Conservation (phyloP, 192 early-diverging fungal genomes). For the Backusella tarrabulga region DNA sequence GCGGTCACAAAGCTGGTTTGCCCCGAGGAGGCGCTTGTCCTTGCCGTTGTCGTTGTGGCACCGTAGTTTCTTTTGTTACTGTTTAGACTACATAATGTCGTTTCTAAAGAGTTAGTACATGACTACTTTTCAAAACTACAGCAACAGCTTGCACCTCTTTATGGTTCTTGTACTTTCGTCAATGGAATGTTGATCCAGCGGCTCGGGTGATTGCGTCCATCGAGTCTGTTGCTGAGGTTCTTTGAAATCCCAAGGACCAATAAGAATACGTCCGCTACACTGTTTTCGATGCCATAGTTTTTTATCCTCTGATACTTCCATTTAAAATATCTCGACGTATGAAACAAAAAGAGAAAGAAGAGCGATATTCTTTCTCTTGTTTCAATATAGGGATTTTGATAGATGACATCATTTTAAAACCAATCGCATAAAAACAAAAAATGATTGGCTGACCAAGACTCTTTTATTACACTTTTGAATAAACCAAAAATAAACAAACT, state of each 20-base stretch:
- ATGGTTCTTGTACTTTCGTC: not conserved
- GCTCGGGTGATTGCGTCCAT: not conserved
- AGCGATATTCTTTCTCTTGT: not conserved
- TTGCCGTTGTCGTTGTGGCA: not conserved
- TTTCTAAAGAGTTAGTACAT: not conserved
- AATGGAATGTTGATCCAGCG: not conserved
- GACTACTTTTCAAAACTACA: too few species aligned
- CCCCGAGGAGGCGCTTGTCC: not conserved
- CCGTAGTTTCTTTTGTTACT: not conserved
- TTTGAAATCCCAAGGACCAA: conserved; percentile 22
- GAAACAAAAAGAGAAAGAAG: conserved; percentile 1
- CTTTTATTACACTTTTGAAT: too few species aligned
- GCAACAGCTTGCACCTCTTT: not conserved
- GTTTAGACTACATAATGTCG: not conserved
- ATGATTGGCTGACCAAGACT: not conserved
- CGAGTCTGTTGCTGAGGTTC: not conserved
- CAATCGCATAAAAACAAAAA: not conserved
- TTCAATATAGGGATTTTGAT: not conserved
- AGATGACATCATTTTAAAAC: not conserved
- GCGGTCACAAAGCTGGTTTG: conserved; percentile 3
- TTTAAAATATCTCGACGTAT: not conserved
- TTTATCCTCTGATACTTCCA: not conserved
- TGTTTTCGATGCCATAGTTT: conserved; percentile 7
- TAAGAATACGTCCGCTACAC: conserved; percentile 17
- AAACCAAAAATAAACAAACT: too few species aligned